Percentiles rank a stretch among this genome's conserved stretches.
phyloP scores from a whole-genome alignment of 306 rosid genomes.

The Begonia fuchsioides region DNA sequence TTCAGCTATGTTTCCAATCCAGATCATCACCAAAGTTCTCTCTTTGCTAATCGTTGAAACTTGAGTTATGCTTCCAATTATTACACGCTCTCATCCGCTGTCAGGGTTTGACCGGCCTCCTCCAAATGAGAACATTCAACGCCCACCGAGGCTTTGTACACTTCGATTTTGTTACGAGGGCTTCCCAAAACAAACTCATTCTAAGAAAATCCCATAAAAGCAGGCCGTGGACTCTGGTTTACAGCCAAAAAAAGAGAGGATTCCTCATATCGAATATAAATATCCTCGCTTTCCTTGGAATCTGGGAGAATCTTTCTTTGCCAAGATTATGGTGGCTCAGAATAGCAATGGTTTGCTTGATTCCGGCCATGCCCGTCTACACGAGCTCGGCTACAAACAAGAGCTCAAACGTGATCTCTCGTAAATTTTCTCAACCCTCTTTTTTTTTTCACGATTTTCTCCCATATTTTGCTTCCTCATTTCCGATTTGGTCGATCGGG shows the following conservation, averaged over 20 bases:
- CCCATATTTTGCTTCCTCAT: background rate
- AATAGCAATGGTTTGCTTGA: conserved; percentile 29
- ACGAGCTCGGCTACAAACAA: conserved; percentile 91
- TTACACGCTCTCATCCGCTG: too few relatives aligned
- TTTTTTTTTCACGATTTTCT: background rate
- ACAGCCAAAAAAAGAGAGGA: background rate
- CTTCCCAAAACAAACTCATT: too few relatives aligned
- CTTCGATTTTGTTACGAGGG: too few relatives aligned
- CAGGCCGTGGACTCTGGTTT: background rate
- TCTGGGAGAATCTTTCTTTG: background rate
- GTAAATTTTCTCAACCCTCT: conserved; percentile 21
- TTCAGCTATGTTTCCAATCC: too few relatives aligned
- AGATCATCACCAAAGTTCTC: too few relatives aligned
- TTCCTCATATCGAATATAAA: conserved; percentile 1
- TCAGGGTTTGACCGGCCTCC: too few relatives aligned
- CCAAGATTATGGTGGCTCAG: conserved; percentile 1
- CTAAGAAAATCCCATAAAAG: background rate
- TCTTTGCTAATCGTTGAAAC: too few relatives aligned
- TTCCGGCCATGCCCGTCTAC: conserved; percentile 80
- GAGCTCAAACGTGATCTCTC: conserved; percentile 97
- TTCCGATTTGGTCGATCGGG: background rate
- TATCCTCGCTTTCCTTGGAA: conserved; percentile 1
- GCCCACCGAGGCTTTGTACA: too few relatives aligned
- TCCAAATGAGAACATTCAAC: too few relatives aligned
- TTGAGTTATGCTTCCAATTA: too few relatives aligned